Conservation (phyloP, 352 stramenopile genomes). For the Phytopythium helicoides region DNA sequence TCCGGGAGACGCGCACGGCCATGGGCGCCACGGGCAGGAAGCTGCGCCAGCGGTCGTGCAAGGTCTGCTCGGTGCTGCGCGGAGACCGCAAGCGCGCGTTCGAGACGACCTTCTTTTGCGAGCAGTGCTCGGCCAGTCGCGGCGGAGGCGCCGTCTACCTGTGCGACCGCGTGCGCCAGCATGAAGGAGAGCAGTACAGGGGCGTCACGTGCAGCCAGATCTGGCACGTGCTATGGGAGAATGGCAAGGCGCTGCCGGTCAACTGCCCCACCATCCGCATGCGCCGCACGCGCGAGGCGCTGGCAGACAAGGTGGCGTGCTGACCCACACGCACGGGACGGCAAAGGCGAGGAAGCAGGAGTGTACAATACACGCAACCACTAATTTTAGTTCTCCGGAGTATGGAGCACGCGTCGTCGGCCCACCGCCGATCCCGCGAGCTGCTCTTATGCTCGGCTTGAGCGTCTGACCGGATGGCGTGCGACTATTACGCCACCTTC, state of each 20-base stretch:
- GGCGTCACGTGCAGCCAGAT: conserved; percentile 30
- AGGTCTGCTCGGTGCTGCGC: conserved; percentile 32
- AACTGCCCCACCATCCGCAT: conserved; percentile 5
- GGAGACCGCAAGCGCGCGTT: conserved; percentile 18
- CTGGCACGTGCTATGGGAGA: conserved; percentile 30
- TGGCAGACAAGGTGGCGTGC: too few relatives aligned
- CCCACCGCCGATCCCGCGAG: too few relatives aligned
- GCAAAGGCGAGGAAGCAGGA: too few relatives aligned
- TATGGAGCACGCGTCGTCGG: too few relatives aligned
- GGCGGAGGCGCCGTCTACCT: conserved; percentile 25
- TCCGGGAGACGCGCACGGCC: conserved; percentile 17
- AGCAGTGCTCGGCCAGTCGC: conserved; percentile 20
- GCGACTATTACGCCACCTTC: too few relatives aligned
- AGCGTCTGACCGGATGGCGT: too few relatives aligned
- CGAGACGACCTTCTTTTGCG: conserved; percentile 24
- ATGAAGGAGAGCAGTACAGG: conserved; percentile 16
- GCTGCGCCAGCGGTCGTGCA: conserved; percentile 26
- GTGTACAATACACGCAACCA: too few relatives aligned
- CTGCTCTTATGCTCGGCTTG: too few relatives aligned
- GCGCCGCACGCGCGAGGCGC: conserved; percentile 5
- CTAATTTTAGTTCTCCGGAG: too few relatives aligned
- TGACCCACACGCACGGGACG: too few relatives aligned
- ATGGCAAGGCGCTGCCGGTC: conserved; percentile 9
- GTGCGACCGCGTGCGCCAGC: conserved; percentile 21
- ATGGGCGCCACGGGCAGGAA: conserved; percentile 16